Percentiles rank a stretch among this genome's conserved stretches.
Evolutionary conservation across 2,329 filamentous ascomycete genomes (phyloP).

Genomic region (Sporothrix pseudoabietina): DNA sequence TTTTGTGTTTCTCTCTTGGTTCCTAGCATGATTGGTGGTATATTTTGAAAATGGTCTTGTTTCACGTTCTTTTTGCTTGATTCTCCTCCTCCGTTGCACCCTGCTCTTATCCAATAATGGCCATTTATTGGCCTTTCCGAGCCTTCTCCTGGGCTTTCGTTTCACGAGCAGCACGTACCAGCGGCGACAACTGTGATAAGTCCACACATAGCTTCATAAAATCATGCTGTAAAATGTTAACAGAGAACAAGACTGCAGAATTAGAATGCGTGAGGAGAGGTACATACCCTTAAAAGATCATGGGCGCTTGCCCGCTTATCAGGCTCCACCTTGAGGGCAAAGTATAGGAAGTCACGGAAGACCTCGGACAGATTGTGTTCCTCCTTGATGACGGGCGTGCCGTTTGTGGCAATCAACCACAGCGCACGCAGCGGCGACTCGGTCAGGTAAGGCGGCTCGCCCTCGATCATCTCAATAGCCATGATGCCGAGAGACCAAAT

Average conservation of each 20-base stretch:
- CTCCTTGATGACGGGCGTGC: constrained; percentile 92
- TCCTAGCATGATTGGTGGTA: neutral
- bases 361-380: constrained; percentile 77
- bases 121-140: constrained; percentile 58
- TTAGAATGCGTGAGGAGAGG: constrained; percentile 2
- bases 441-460: constrained; percentile 93
- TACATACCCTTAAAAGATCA: constrained; percentile 83
- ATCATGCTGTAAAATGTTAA: constrained; percentile 61
- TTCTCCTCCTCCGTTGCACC: neutral
- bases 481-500: constrained; percentile 99
- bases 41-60: neutral
- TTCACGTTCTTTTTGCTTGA: neutral
- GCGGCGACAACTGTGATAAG: constrained; percentile 74
- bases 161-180: constrained; percentile 82
- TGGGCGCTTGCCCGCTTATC: constrained; percentile 95
- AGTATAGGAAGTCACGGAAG: constrained; percentile 89
- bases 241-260: constrained; percentile 15
- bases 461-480: constrained; percentile 99
- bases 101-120: too few species aligned
- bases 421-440: constrained; percentile 91
- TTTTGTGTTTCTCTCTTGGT: neutral
- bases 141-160: constrained; percentile 84
- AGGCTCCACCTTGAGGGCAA: constrained; percentile 93
- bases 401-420: constrained; percentile 95
- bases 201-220: constrained; percentile 79